Base-by-base conservation (phyloP, 495 filamentous ascomycete genomes). In the Polyplosphaeria fusca region DNA sequence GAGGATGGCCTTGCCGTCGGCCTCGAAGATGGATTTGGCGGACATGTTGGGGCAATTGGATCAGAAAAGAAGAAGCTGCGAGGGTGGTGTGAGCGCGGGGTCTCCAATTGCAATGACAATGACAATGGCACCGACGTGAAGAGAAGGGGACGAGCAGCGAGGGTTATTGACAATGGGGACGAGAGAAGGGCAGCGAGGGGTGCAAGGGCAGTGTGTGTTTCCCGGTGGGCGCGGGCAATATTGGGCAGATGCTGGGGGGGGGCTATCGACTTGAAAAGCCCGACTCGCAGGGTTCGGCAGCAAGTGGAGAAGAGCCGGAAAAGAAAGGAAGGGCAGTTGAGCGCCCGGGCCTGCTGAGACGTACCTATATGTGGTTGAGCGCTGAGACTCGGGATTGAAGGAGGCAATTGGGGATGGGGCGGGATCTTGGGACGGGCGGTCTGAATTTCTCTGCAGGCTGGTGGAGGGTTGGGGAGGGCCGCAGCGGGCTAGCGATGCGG, bases 1-100 rank as follows among this genome's bases (percentile, higher is more conserved):
- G 81, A 99, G 80, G 80, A 99, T 97, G 79, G 93, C 93, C 87
- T 99, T 99, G 83, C 93, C 93, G 78, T 99, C 93, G 80, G 94
- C 93, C 78, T 99, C 93, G 82, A 85, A 76, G 69, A 99, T 96
- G 56, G 92, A 86, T 77, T 99, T 99, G 74, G 93, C 94, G 72
- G 93, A 94, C 93, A 99, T 98, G 19, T 40, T 48, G 54, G 44
- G 26, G 20, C 56, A 32, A 14, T 50, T 58, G 37, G 23, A 55
- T 51, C 49, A 41, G 26, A 19, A 16, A 24, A 26, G 30, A 35
- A n/a, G 7, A n/a, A 42, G 39, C 19, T 7, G 39, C 20, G 7
- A 50, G 39, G 20, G n/a, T 16, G 41, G 19, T 60, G n/a, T 52
- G 54, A 47, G 43, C 18, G 22, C n/a, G n/a, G n/a, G n/a, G n/a